Evolutionary conservation across 2,329 filamentous ascomycete genomes (phyloP), one percentile per base, ranked within the genome.

Genomic region (Diaporthe sp.): DNA sequence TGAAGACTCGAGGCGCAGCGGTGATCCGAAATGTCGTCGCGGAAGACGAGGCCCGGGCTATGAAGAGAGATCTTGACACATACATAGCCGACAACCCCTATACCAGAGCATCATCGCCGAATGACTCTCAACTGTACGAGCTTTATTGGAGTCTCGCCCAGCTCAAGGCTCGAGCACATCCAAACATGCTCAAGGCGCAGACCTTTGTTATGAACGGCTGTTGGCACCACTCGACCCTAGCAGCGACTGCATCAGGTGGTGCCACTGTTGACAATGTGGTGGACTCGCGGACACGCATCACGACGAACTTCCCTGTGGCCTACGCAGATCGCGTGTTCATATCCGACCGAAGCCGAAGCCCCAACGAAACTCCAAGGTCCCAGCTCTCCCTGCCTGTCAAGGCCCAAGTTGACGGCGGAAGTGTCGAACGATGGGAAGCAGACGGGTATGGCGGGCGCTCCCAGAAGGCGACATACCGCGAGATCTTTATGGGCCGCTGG

Each of bases 401-500:
- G 0, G 89, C 91, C 2, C 91, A 92, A 76, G 84, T 91, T 7
- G 92, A 93, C 77, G 90, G 90, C n/a, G 92, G 92, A 17, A 90
- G 89, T 57, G 86, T 92, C 4, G 91, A 93, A 79, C 86, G 92
- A n/a, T 93, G 92, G 92, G 92, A 93, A 80, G 86, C 89, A 28
- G 86, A 89, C 13, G 91, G 91, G 42, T 93, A 93, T 78, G 88
- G 89, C 4, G 71, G 61, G 7, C 83, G 81, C 17, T 84, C 89
- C 9, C 42, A 37, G n/a, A 61, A 12, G 17, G 85, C 86, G 8
- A 92, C 94, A 3, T 96, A 95, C 82, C 87, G 90, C 68, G 84
- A 88, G 39, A 90, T 96, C 71, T 92, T 92, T 78, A 83, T 89
- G 61, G 94, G 94, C 0, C 83, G 88, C 12, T 96, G 94, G 94